These are phyloP conservation scores for Polymyxa betae DNA, from an alignment of 208 protist species.

Conservation along the genomic window DNA sequence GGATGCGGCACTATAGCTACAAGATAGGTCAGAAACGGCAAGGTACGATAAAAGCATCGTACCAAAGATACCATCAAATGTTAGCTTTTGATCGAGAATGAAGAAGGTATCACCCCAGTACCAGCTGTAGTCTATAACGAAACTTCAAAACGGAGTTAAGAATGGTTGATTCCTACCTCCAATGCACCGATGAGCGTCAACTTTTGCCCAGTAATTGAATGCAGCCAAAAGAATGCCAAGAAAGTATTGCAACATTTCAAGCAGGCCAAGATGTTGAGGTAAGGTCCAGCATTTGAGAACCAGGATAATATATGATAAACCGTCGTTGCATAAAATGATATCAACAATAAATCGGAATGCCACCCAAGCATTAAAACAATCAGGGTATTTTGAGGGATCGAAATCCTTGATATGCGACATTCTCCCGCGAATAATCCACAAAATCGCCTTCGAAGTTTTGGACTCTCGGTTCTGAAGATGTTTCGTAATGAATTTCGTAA, in stretches of 20 bases:
- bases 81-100: slow-evolving; percentile 84
- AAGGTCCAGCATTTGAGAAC: slow-evolving; percentile 52
- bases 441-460: neutral
- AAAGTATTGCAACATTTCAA: slow-evolving; percentile 77
- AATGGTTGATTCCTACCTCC: slow-evolving; percentile 66
- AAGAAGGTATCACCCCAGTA: slow-evolving; percentile 96
- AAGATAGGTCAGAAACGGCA: neutral
- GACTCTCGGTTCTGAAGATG: neutral
- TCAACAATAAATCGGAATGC: slow-evolving; percentile 87
- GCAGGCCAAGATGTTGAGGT: slow-evolving; percentile 52
- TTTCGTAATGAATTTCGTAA: neutral
- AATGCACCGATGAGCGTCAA: slow-evolving; percentile 89
- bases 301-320: slow-evolving; percentile 80
- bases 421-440: neutral
- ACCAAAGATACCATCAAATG: slow-evolving; percentile 90
- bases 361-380: slow-evolving; percentile 89
- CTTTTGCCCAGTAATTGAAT: slow-evolving; percentile 89
- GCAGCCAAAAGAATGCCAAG: slow-evolving; percentile 76
- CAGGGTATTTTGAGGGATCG: slow-evolving; percentile 55
- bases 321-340: slow-evolving; percentile 85
- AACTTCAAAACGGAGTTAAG: neutral
- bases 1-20: slow-evolving; percentile 77
- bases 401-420: slow-evolving; percentile 24
- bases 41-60: slow-evolving; percentile 73
- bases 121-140: slow-evolving; percentile 83